Evolutionary conservation across 495 filamentous ascomycete species (phyloP).

Genomic region (Penicillium egyptiacum): DNA sequence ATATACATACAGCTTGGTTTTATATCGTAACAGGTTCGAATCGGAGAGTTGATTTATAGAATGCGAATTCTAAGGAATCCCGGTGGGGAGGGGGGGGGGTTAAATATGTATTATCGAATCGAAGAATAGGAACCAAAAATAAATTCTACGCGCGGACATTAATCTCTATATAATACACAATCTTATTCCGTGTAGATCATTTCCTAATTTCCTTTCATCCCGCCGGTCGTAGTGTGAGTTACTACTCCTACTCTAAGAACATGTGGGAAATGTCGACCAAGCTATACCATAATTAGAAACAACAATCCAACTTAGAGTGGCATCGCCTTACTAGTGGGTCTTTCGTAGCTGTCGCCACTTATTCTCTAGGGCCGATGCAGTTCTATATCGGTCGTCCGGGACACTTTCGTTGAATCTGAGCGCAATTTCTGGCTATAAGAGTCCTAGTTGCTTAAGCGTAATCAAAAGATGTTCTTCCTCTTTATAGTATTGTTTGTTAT

Average conservation of each 20-base stretch:
- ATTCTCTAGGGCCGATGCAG: slow-evolving; percentile 10
- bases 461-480: slow-evolving; percentile 10
- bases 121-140: not conserved
- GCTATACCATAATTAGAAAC: slow-evolving; percentile 4
- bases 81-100: not conserved
- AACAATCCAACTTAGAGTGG: not conserved
- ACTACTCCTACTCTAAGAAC: not conserved
- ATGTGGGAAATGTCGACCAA: not conserved
- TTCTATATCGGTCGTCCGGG: slow-evolving; percentile 8
- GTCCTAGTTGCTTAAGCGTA: not conserved
- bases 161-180: not conserved
- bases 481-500: slow-evolving; percentile 11
- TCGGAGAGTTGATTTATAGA: not conserved
- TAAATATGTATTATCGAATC: not conserved
- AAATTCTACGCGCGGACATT: not conserved
- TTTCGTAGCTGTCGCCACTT: slow-evolving; percentile 9
- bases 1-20: slow-evolving; percentile 1
- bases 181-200: slow-evolving; percentile 1
- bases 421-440: slow-evolving; percentile 6
- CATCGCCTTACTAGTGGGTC: not conserved
- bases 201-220: not conserved
- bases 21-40: not conserved
- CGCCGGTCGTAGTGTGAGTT: not conserved
- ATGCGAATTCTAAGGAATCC: not conserved
- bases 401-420: slow-evolving; percentile 13